These are phyloP conservation scores for Carex myosuroides DNA, from an alignment of 176 grass and related monocot species.

Conservation along the genomic window DNA sequence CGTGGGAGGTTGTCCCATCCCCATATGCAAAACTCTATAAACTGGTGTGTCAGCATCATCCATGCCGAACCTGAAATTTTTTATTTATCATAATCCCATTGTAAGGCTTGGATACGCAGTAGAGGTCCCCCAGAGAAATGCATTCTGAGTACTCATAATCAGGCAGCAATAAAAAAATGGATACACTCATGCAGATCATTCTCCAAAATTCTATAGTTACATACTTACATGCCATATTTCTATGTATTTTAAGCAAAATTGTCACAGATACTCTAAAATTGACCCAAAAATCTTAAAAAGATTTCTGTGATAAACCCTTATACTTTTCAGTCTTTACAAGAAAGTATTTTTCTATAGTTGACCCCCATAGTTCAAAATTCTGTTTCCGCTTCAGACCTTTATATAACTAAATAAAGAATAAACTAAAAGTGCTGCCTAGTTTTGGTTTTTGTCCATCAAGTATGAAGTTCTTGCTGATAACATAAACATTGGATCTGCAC, in stretches of 20 bases:
- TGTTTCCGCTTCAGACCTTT: neutral
- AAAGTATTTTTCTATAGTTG: neutral
- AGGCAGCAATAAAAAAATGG: neutral
- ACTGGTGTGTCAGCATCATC: slow-evolving; percentile 92
- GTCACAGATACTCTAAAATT: neutral
- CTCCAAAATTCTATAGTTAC: neutral
- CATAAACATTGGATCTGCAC: neutral
- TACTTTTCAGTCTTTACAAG: neutral
- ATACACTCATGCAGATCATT: neutral
- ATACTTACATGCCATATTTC: neutral
- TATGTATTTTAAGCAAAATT: neutral
- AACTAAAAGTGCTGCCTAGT: neutral
- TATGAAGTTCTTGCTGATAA: neutral
- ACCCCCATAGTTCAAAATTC: neutral
- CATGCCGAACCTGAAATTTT: slow-evolving; percentile 82
- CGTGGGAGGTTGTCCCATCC: slow-evolving; percentile 98
- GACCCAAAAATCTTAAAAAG: neutral
- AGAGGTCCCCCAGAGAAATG: neutral
- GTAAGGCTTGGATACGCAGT: neutral
- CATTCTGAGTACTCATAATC: neutral
- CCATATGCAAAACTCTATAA: slow-evolving; percentile 93
- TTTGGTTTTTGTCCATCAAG: neutral
- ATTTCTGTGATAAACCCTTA: neutral
- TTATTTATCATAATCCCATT: neutral
- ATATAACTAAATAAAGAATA: neutral